Base-by-base conservation (phyloP, 2,329 filamentous ascomycete genomes). In the Tolypocladium tundrense region DNA sequence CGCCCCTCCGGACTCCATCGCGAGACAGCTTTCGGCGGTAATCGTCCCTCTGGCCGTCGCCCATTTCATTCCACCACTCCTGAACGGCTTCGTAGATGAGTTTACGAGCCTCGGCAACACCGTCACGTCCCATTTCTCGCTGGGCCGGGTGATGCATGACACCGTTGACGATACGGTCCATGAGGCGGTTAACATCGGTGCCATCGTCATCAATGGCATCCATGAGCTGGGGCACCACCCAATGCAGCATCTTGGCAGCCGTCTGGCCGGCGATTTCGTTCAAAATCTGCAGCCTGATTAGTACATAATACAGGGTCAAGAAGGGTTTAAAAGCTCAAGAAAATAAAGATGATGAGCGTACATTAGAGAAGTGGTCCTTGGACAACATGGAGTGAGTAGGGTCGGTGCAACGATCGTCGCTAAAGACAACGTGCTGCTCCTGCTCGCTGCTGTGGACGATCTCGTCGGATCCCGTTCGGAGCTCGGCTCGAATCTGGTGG, bases 331-430 rank as follows among this genome's bases (percentile, higher is more conserved):
- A 13, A 1, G 27, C 7, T 8, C 24, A 33, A 31, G 2, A 50
- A 8, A 51, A n/a, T 19, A 27, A 8, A 45, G 6, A 33, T 33
- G 31, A 27, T 33, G 31, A 27, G 65, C 79, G 73, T 70, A 88
- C 79, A 68, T 95, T 95, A 62, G 88, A 89, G 72, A 97, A 97
- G 73, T 97, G 92, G 67, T 97, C 92, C 76, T 97, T 97, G 59
- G 91, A 91, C 56, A 97, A 78, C 92, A 96, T 96, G 24, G 90
- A 95, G 76, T 97, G 92, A 1, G 92, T 97, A 0, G 92, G 93
- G 67, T 97, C 88, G 24, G 84, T 85, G 61, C 77, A 88, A 55
- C 81, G 61, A 67, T 95, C 87, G 63, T 97, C 86, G 51, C 88
- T 75, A 73, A 96, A 97, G 54, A 97, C 91, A 64, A 95, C 82